phyloP scores from a whole-genome alignment of 495 filamentous ascomycete genomes.

The Penicillium soppii region DNA sequence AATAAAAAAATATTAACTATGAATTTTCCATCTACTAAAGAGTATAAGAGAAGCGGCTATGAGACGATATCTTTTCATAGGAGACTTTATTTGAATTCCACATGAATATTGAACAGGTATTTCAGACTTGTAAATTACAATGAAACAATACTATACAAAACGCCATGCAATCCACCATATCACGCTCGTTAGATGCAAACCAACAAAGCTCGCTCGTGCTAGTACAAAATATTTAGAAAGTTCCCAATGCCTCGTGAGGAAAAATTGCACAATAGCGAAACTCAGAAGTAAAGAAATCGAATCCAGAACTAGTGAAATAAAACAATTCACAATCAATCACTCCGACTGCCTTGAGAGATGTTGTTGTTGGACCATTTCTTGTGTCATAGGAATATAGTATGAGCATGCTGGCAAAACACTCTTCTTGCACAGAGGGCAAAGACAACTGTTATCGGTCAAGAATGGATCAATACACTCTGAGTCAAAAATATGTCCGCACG shows the following conservation, averaged over 20 bases:
- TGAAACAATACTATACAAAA: background rate
- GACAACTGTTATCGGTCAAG: slow-evolving; percentile 64
- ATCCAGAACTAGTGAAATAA: background rate
- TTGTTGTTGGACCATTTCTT: slow-evolving; percentile 77
- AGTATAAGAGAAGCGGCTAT: no score
- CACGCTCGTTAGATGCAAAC: slow-evolving; percentile 1
- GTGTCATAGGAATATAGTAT: slow-evolving; percentile 69
- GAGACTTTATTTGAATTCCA: background rate
- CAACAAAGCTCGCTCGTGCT: background rate
- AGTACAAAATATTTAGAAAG: background rate
- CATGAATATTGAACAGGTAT: background rate
- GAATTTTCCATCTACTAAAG: no score
- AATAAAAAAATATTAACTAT: no score
- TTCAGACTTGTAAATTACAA: background rate
- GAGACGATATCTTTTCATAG: no score
- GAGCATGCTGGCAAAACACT: slow-evolving; percentile 66
- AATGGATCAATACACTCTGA: slow-evolving; percentile 84
- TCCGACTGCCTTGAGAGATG: slow-evolving; percentile 28
- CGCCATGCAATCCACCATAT: background rate
- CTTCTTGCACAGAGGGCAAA: slow-evolving; percentile 87
- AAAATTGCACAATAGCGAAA: background rate
- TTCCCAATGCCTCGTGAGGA: background rate
- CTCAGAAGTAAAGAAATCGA: background rate
- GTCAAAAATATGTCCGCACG: slow-evolving; percentile 90
- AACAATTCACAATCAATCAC: background rate